phyloP scores from a whole-genome alignment of 2,329 filamentous ascomycete species.

The Pseudogymnoascus verrucosus region DNA sequence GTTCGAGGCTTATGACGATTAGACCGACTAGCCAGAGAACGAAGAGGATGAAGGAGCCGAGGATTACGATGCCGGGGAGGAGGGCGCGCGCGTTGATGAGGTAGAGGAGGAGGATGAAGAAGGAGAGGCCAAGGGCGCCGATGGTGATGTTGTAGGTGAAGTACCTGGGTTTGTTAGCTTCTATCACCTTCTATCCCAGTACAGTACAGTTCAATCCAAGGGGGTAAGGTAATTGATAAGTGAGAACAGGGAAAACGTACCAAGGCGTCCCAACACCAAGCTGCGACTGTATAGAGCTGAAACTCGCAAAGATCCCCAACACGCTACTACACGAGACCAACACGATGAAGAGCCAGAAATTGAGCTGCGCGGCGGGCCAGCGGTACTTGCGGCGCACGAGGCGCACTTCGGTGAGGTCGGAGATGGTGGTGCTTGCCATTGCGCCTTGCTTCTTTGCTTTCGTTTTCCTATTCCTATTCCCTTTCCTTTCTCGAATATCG shows the following conservation, averaged over 20 bases:
- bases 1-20: slow-evolving; percentile 52
- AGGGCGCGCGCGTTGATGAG: slow-evolving; percentile 54
- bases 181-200: too few species aligned
- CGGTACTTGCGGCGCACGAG: slow-evolving; percentile 39
- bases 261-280: slow-evolving; percentile 50
- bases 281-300: slow-evolving; percentile 50
- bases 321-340: slow-evolving; percentile 49
- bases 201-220: too few species aligned
- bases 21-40: slow-evolving; percentile 61
- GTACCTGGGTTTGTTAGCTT: slow-evolving; percentile 41
- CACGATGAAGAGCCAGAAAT: slow-evolving; percentile 61
- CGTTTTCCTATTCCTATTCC: background rate
- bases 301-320: slow-evolving; percentile 53
- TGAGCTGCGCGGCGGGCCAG: slow-evolving; percentile 61
- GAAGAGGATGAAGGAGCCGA: slow-evolving; percentile 58
- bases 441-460: background rate
- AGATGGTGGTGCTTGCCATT: slow-evolving; percentile 6
- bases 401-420: slow-evolving; percentile 6
- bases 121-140: slow-evolving; percentile 51
- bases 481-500: background rate
- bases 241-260: too few species aligned
- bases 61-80: slow-evolving; percentile 56
- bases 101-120: slow-evolving; percentile 57
- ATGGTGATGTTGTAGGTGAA: slow-evolving; percentile 59
- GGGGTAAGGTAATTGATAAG: too few species aligned